Evolutionary conservation across 2,329 filamentous ascomycete genomes (phyloP).

Genomic region (Fusarium sp.): DNA sequence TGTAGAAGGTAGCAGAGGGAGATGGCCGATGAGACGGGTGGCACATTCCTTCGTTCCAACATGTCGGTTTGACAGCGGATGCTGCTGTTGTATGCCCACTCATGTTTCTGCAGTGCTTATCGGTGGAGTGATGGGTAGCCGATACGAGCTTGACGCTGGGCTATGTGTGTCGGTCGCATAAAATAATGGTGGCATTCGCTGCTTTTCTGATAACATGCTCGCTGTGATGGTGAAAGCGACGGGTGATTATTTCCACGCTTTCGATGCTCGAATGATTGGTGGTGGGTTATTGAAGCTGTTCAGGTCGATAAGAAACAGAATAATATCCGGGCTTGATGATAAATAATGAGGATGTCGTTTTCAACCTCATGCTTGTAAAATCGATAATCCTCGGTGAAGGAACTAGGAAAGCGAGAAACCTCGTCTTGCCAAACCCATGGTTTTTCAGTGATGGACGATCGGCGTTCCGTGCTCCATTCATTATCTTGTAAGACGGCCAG

Average conservation of each 20-base stretch:
- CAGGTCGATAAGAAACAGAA: neutral
- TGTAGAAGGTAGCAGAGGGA: neutral
- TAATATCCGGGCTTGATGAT: neutral
- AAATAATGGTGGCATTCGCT: neutral
- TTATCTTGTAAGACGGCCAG: neutral
- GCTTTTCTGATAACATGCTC: neutral
- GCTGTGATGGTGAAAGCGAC: neutral
- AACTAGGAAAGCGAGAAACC: neutral
- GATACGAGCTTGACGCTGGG: constrained; percentile 1
- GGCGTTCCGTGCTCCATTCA: neutral
- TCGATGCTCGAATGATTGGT: neutral
- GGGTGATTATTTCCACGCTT: neutral
- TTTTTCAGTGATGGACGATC: neutral
- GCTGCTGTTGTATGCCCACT: neutral
- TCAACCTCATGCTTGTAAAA: neutral
- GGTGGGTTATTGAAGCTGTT: neutral
- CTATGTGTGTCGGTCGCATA: neutral
- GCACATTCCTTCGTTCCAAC: constrained; percentile 1
- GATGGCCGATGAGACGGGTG: neutral
- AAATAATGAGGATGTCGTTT: neutral
- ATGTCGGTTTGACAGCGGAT: neutral
- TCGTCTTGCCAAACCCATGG: neutral
- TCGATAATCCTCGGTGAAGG: neutral
- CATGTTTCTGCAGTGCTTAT: neutral
- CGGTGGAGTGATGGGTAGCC: constrained; percentile 10